Base-by-base conservation (phyloP, 441 rosid genomes). In the Jatropha podagrica region DNA sequence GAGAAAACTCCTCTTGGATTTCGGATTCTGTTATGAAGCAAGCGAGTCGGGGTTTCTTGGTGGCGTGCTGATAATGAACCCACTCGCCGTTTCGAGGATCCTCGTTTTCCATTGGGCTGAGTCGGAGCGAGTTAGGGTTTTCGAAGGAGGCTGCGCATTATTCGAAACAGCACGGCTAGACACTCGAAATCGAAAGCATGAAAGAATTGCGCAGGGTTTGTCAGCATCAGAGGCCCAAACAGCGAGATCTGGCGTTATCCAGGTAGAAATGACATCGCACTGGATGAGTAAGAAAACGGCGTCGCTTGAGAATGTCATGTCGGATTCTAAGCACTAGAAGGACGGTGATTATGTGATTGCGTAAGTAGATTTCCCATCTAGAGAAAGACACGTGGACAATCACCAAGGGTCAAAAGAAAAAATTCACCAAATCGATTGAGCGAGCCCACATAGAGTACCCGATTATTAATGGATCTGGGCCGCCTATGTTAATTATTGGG, bases 1-100 rank as follows among this genome's bases (percentile, higher is more conserved):
- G 97, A 66, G 97, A 84, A 89, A 95, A 95, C 82, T 95, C 95
- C 51, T 83, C 78, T 14, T 65, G 78, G 78, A 95, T 88, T 80
- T 90, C 92, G 13, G 82, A 7, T 13, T 83, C 92, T 69, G 90
- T 71, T 63, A 92, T 79, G 71, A 78, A 63, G 32, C 62, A 68
- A 13, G 78, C 41, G 18, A 84, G 72, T 54, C 88, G 92, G 26
- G 90, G 86, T 78, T 87, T 92, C 84, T 92, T 91, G n/a, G 38
- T n/a, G 59, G 32, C n/a, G 7, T 62, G 86, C 77, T 74, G 84
- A 70, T 54, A 51, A 59, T 76, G 83, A 51, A 73, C 20, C 38
- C 77, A 80, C 38, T 88, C 91, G 74, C 96, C 95, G 81, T 92
- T 92, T 13, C 77, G 87, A 42, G 84, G 59, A 54, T 76, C 79